phyloP scores from a whole-genome alignment of 2,329 filamentous ascomycete species.

The Fusarium bulbicola region DNA sequence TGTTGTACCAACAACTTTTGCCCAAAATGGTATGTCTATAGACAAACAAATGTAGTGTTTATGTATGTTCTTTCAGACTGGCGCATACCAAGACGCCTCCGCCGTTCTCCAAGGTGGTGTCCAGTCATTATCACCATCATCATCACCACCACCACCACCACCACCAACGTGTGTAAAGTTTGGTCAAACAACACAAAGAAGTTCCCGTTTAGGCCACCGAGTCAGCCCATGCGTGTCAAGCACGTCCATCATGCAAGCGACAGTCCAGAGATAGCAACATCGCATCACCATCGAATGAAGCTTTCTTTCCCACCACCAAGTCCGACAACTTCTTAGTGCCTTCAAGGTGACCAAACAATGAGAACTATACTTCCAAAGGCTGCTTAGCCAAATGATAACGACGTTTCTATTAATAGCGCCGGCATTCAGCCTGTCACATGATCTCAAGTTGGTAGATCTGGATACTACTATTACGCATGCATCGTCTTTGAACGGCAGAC shows the following conservation, averaged over 20 bases:
- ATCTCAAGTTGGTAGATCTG: background rate
- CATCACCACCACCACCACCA: accelerated
- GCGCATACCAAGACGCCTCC: background rate
- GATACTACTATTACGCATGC: no score
- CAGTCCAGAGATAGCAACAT: no score
- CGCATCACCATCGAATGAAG: no score
- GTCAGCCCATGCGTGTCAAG: no score
- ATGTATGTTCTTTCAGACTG: background rate
- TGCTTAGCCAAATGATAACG: background rate
- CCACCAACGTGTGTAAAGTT: no score
- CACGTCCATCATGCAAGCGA: no score
- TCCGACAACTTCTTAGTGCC: background rate
- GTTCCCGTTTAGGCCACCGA: no score
- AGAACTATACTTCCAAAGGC: background rate
- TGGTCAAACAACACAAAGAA: no score
- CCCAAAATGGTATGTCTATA: background rate
- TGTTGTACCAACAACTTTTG: background rate
- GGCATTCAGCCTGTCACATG: background rate
- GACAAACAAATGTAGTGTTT: background rate
- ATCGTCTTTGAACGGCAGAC: background rate
- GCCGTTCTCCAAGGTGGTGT: background rate
- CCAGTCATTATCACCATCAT: background rate
- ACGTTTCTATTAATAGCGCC: background rate
- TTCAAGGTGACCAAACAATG: background rate
- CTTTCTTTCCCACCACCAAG: background rate